Evolutionary conservation across 2,329 filamentous ascomycete species (phyloP), one percentile per base, ranked within the genome.

Genomic region (Pestalotiopsis sp.): DNA sequence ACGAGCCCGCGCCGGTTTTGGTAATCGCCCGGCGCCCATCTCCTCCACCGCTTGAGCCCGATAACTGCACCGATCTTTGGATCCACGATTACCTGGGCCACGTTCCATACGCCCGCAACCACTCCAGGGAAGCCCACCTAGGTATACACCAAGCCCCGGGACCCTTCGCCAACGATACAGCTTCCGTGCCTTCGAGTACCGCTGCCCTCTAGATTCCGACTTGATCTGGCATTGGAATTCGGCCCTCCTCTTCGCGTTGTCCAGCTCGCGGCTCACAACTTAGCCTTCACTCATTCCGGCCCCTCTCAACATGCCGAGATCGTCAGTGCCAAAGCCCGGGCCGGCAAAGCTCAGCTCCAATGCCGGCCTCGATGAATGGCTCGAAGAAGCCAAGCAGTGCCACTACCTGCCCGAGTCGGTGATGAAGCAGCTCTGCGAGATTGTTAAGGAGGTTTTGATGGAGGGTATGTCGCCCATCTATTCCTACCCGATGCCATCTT

Each of bases 341-440:
- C 94, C 95, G 67, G 95, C 95, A 68, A 94, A 92, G 74, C 84
- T 98, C 72, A 90, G 89, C 71, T 89, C 92, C 67, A 93, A 93
- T 78, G 93, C 94, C 52, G 94, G 94, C 14, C 90, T 97, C 40
- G 94, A 98, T 79, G 94, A 98, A 83, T 99, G 96, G 96, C 87
- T 99, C 39, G 93, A 96, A 78, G 93, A 97, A 80, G 96, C 96
- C 58, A 98, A 97, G 82, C 92, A 96, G 81, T 98, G 96, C 83
- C 96, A 97, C 80, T 98, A 98, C 80, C 88, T 99, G 65, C 96
- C 96, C 63, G 96, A 99, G 82, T 84, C 91, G 70, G 94, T 97
- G 76, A 99, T 99, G 96, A 99, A 99, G 86, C 93, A 97, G 80
- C 87, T 99, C 62, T 99, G 96, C 80, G 96, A 99, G 84, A 97